These are phyloP conservation scores for Pholiota adiposa DNA, from an alignment of 1,284 basidiomycete species.

Conservation along the genomic window DNA sequence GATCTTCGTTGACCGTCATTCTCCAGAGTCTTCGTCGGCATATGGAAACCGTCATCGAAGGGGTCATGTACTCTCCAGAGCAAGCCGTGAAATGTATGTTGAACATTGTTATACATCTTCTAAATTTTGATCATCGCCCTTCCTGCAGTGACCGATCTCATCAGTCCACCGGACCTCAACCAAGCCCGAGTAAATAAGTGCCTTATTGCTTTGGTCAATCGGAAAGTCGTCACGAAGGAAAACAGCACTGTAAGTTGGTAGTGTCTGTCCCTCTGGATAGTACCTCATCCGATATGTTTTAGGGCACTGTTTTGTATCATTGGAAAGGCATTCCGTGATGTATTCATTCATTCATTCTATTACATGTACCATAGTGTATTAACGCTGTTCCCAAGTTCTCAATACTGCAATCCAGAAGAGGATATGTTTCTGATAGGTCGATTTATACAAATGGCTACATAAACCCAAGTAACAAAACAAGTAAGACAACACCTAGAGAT, in stretches of 20 bases:
- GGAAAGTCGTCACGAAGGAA: slow-evolving; percentile 85
- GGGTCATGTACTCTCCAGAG: slow-evolving; percentile 59
- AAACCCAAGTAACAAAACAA: background rate
- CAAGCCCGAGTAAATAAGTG: slow-evolving; percentile 94
- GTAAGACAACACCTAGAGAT: background rate
- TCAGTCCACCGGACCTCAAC: slow-evolving; percentile 80
- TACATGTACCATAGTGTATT: too few species aligned
- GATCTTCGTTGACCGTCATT: too few species aligned
- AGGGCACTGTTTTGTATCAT: slow-evolving; percentile 38
- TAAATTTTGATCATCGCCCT: background rate
- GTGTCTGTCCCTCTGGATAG: background rate
- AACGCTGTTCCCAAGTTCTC: too few species aligned
- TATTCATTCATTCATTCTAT: background rate
- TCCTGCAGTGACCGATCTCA: slow-evolving; percentile 73
- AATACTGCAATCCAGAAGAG: too few species aligned
- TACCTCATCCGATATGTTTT: background rate
- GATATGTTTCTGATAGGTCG: background rate
- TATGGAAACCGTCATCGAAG: slow-evolving; percentile 79
- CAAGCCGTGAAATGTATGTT: slow-evolving; percentile 61
- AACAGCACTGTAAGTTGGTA: slow-evolving; percentile 57
- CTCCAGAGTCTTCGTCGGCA: slow-evolving; percentile 69
- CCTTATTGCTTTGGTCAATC: slow-evolving; percentile 86
- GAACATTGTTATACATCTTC: background rate
- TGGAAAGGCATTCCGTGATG: slow-evolving; percentile 34
- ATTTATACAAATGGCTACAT: slow-evolving; percentile 7